Evolutionary conservation across 495 filamentous ascomycete species (phyloP).

Genomic region (Neurospora sp.): DNA sequence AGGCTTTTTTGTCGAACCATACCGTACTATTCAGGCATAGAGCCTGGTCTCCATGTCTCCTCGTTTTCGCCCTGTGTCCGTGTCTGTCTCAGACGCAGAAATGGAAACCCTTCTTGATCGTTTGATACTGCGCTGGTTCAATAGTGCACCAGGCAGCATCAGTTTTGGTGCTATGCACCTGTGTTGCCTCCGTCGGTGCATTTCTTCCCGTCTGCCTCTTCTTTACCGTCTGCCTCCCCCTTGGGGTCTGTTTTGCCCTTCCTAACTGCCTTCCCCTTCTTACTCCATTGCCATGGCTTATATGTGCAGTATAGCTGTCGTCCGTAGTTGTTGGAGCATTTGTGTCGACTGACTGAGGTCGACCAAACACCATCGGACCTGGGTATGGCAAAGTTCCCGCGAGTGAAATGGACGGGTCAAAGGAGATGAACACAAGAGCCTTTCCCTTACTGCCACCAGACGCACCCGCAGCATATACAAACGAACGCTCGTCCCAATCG

Average conservation of each 20-base stretch:
- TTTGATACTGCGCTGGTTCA: background rate
- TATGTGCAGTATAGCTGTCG: background rate
- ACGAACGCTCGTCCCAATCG: slow-evolving; percentile 50
- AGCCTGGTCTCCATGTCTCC: background rate
- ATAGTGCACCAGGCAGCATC: background rate
- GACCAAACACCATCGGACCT: background rate
- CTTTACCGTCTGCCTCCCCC: background rate
- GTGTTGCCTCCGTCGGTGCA: background rate
- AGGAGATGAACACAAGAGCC: slow-evolving; percentile 51
- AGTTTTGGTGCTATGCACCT: background rate
- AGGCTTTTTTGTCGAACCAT: background rate
- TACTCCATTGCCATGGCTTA: background rate
- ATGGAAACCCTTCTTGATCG: background rate
- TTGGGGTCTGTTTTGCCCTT: background rate
- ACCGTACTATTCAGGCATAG: background rate
- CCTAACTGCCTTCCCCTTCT: background rate
- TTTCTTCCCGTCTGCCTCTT: background rate
- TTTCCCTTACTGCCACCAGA: slow-evolving; percentile 23
- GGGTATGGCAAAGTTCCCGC: slow-evolving; percentile 11
- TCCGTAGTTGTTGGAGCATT: background rate
- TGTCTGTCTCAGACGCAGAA: background rate
- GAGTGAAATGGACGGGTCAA: slow-evolving; percentile 42
- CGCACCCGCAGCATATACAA: slow-evolving; percentile 41
- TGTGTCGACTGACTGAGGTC: background rate
- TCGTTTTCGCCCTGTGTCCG: background rate